A percentile compares a stretch with the other conserved stretches of the same genome.
phyloP scores from a whole-genome alignment of 2,329 filamentous ascomycete species.

The Botrytis fragariae region DNA sequence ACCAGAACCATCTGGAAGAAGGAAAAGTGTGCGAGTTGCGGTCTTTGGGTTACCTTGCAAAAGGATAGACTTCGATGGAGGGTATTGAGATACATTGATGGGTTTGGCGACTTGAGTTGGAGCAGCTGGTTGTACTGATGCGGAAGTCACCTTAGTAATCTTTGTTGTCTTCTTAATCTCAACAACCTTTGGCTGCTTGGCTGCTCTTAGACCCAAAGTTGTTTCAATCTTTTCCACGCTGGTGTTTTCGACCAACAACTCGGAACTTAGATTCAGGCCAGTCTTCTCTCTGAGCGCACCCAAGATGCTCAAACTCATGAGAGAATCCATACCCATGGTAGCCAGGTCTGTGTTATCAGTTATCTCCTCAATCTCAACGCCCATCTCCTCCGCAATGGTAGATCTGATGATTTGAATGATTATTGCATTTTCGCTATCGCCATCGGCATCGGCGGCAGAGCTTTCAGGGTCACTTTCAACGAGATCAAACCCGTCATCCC shows the following conservation, averaged over 20 bases:
- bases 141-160: background rate
- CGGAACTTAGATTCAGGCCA: slow-evolving; percentile 43
- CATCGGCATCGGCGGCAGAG: background rate
- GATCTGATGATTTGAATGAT: slow-evolving; percentile 20
- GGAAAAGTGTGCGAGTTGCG: slow-evolving; percentile 45
- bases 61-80: slow-evolving; percentile 38
- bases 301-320: slow-evolving; percentile 20
- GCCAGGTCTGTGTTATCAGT: slow-evolving; percentile 20
- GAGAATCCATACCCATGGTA: slow-evolving; percentile 22
- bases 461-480: slow-evolving; percentile 5
- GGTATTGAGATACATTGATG: slow-evolving; percentile 20
- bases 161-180: slow-evolving; percentile 11
- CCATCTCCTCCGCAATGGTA: slow-evolving; percentile 26
- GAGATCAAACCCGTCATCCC: slow-evolving; percentile 10
- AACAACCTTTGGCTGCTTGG: slow-evolving; percentile 17
- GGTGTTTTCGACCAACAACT: slow-evolving; percentile 30
- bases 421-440: slow-evolving; percentile 1
- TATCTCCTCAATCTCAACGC: slow-evolving; percentile 20
- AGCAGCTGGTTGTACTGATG: background rate
- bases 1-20: slow-evolving; percentile 49
- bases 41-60: slow-evolving; percentile 49
- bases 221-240: slow-evolving; percentile 29
- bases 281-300: slow-evolving; percentile 18
- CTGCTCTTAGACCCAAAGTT: slow-evolving; percentile 24
- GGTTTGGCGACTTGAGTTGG: slow-evolving; percentile 8